These are phyloP conservation scores for Debaryomyces singareniensis DNA, from an alignment of 1,139 yeast species.

Conservation along the genomic window DNA sequence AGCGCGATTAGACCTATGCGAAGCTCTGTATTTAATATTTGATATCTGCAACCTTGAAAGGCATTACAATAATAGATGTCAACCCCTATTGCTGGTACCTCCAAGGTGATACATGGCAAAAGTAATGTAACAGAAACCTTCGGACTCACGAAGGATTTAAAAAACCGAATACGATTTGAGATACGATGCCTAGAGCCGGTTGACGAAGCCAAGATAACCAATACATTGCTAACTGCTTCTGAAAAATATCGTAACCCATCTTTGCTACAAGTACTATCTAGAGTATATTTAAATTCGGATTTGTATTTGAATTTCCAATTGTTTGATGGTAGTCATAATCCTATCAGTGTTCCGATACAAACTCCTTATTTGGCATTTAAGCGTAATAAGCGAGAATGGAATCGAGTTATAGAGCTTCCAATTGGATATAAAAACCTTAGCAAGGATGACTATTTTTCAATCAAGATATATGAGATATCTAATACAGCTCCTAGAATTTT, in stretches of 20 bases:
- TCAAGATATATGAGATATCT: slow-evolving; percentile 62
- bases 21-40: no score
- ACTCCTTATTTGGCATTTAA: slow-evolving; percentile 61
- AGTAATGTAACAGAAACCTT: slow-evolving; percentile 44
- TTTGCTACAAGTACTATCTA: slow-evolving; percentile 43
- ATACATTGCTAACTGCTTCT: slow-evolving; percentile 43
- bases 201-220: slow-evolving; percentile 13
- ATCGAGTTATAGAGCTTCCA: slow-evolving; percentile 65
- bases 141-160: slow-evolving; percentile 70
- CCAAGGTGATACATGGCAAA: slow-evolving; percentile 1
- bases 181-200: slow-evolving; percentile 27
- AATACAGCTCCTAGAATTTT: slow-evolving; percentile 44
- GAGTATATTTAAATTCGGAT: slow-evolving; percentile 49
- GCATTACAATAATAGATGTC: no score
- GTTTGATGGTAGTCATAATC: slow-evolving; percentile 50
- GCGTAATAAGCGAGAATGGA: slow-evolving; percentile 35
- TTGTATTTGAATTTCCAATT: slow-evolving; percentile 58
- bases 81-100: no score
- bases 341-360: slow-evolving; percentile 60
- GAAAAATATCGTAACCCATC: slow-evolving; percentile 50
- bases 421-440: slow-evolving; percentile 66
- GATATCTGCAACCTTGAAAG: no score
- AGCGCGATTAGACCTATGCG: neutral
- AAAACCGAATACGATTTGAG: slow-evolving; percentile 40
- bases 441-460: slow-evolving; percentile 49